Evolutionary conservation across 2,329 filamentous ascomycete genomes (phyloP), one percentile per base, ranked within the genome.

Genomic region (Biscogniauxia sp.): DNA sequence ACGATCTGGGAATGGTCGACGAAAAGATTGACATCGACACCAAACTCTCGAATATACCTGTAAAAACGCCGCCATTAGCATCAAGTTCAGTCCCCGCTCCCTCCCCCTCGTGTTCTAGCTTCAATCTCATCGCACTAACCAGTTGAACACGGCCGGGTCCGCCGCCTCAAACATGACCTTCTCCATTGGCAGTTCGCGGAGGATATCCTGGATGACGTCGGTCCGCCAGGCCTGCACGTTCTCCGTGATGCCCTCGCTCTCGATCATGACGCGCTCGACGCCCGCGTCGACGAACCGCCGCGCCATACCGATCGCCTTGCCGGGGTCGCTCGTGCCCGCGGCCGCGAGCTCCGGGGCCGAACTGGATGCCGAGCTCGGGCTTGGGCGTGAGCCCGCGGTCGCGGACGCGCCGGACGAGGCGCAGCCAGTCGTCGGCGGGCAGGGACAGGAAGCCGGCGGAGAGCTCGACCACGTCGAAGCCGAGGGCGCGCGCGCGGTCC

Each of bases 181-280:
- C 62, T 85, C 82, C 11, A 73, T 62, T 0, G 81, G 80, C 20
- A 84, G 59, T 54, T 84, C 81, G 56, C 78, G 77, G 71, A 85
- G 73, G 51, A 84, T 82, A 26, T 71, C 70, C 50, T 81, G 80
- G 17, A 85, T 82, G 2, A 84, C 81, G 64, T 85, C 82, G 2
- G 81, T 85, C 59, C 81, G 73, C 83, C 83, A 84, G 8, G 70
- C 75, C 56, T 72, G 74, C 6, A 85, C 81, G 56, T 84, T 85
- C 73, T 84, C 82, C 0, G 82, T 85, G 64, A 85, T 85, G 0
- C 82, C 82, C 70, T 85, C 82, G n/a, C 81, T 84, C 67, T 86
- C 82, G 58, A 84, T 82, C 82, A 85, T 85, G 66, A 85, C 75
- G 8, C 81, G 73, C 69, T 84, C 82, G 2, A 85, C 81, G 0